Conservation (phyloP, 2,329 filamentous ascomycete genomes). For the Hortaea werneckii region DNA sequence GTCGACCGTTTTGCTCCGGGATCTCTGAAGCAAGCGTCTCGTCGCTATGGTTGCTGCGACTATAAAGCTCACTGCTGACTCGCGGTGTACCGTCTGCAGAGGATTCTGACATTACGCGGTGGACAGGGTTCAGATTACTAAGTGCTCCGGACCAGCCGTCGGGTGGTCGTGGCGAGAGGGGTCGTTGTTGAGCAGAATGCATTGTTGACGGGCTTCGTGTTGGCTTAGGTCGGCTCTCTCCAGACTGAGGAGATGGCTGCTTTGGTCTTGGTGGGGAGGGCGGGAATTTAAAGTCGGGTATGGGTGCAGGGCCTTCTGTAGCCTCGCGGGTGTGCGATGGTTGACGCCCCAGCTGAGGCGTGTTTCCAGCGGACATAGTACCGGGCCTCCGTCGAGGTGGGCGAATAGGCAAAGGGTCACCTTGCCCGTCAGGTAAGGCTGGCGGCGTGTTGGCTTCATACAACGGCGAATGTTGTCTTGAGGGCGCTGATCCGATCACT, state of each 20-base stretch:
- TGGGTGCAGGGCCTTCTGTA: conserved; percentile 3
- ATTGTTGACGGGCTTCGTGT: conserved; percentile 19
- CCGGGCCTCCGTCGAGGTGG: conserved; percentile 18
- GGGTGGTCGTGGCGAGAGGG: conserved; percentile 22
- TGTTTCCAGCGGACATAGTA: conserved; percentile 20
- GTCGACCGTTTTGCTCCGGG: conserved; percentile 35
- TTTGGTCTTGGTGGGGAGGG: conserved; percentile 12
- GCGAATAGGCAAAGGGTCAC: conserved; percentile 10
- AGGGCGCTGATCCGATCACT: conserved; percentile 3
- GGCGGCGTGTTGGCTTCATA: conserved; percentile 30
- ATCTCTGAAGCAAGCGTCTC: conserved; percentile 81
- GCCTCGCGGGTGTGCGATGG: conserved; percentile 8
- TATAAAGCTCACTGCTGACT: conserved; percentile 91
- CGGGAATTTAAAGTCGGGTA: conserved; percentile 22
- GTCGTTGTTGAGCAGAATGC: conserved; percentile 26
- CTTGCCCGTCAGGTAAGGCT: conserved; percentile 6
- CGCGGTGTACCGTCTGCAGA: conserved; percentile 71
- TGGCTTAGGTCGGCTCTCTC: conserved; percentile 19
- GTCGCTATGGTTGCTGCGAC: conserved; percentile 85
- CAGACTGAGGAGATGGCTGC: conserved; percentile 17
- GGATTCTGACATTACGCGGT: conserved; percentile 65
- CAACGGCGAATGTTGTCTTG: conserved; percentile 32
- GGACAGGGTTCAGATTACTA: conserved; percentile 48
- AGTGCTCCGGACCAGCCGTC: conserved; percentile 29
- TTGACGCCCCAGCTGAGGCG: conserved; percentile 18